Evolutionary conservation across 1,284 basidiomycete species (phyloP), one percentile per base, ranked within the genome.

Genomic region (Ceratobasidium sp.): DNA sequence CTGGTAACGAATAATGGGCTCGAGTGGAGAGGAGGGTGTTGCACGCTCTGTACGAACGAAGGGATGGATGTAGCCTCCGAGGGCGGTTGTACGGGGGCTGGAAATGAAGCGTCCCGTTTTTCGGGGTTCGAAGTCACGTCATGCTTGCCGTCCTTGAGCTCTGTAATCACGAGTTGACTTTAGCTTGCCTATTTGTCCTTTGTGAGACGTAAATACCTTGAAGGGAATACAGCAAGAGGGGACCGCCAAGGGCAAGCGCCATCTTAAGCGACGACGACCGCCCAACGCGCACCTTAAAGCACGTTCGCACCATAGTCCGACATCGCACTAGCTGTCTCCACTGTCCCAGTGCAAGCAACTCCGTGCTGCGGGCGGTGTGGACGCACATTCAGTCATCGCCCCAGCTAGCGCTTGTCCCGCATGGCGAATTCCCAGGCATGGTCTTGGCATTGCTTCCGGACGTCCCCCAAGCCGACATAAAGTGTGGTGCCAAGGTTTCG

Each of bases 401-500:
- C 19, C 59, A 40, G 64, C 25, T 43, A 29, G 64, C 56, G 57
- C 57, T 61, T 43, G 29, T 19, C 61, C 13, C 62, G 51, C 7
- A 40, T 75, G 71, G 64, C 25, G 32, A 37, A 40, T 65, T 65
- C 61, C 62, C 61, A 56, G n/a, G 19, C 46, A 64, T 51, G 9
- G 46, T 37, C 71, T 75, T 75, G 71, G 71, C 71, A 25, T 32
- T 49, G 71, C 71, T 75, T 75, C 71, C 67, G 46, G 71, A 29
- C 51, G 37, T 54, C 56, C 13, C 11, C 62, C 51, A 64, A 62
- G 61, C 56, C 51, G 29, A 49, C 43, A 44, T 57, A 75, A 46
- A 22, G 17, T 54, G 32, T 37, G 17, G 34, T 44, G 62, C 71
- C 62, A 66, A 65, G 71, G 25, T 22, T 59, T 62, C 71, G 71